phyloP scores from a whole-genome alignment of 495 filamentous ascomycete genomes.

The Trypethelium eluteriae region DNA sequence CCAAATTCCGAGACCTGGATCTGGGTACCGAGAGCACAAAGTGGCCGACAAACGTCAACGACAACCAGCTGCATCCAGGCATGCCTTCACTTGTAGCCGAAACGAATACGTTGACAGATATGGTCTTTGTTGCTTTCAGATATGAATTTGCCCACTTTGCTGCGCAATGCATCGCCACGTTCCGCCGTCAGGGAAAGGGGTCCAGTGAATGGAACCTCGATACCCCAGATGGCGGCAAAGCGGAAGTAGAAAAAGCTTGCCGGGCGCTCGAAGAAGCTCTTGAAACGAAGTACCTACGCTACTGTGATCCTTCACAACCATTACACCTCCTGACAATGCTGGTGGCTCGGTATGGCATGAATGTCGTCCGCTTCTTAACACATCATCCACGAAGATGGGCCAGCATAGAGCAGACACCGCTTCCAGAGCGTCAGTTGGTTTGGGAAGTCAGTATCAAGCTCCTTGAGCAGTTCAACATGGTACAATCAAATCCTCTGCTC shows the following conservation, averaged over 20 bases:
- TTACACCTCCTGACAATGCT: constrained; percentile 29
- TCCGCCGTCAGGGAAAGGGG: constrained; percentile 25
- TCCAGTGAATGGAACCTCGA: constrained; percentile 18
- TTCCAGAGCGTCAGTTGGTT: constrained; percentile 24
- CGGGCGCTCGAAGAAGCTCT: constrained; percentile 25
- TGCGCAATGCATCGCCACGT: constrained; percentile 20
- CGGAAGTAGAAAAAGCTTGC: constrained; percentile 21
- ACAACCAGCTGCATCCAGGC: constrained; percentile 16
- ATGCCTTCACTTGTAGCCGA: constrained; percentile 14
- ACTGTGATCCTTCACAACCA: constrained; percentile 33
- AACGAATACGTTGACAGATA: constrained; percentile 15
- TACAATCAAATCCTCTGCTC: constrained; percentile 29
- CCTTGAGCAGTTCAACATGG: constrained; percentile 29
- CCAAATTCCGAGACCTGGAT: constrained; percentile 11
- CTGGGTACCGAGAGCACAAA: constrained; percentile 11
- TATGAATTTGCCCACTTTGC: constrained; percentile 24
- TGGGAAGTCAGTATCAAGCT: constrained; percentile 27
- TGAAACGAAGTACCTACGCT: constrained; percentile 29
- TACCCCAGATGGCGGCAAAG: constrained; percentile 7
- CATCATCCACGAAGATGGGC: constrained; percentile 30
- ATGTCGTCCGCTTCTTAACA: constrained; percentile 24
- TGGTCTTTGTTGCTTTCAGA: constrained; percentile 19
- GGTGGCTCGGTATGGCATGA: constrained; percentile 20
- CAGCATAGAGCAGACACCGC: constrained; percentile 22
- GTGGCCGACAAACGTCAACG: constrained; percentile 22